These are phyloP conservation scores for Silene uniflora DNA, from an alignment of 148 eudicot genomes.

Conservation along the genomic window DNA sequence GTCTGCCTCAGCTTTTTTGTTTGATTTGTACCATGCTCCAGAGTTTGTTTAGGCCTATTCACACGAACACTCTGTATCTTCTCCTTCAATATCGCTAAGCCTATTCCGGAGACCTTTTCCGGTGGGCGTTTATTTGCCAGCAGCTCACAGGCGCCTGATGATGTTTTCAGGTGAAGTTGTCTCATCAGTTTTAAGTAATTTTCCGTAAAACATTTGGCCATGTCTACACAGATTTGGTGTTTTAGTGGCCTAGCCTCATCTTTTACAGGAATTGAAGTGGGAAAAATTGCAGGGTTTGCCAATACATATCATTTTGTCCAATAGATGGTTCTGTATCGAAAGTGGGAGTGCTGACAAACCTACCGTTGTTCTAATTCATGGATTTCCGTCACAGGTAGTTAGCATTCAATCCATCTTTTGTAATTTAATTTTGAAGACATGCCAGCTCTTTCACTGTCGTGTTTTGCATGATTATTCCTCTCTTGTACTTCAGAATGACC, in stretches of 20 bases:
- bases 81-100: too few relatives aligned
- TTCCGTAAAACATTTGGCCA: background rate
- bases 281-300: slow-evolving; percentile 72
- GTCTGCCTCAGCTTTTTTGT: background rate
- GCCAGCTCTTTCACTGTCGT: background rate
- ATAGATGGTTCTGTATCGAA: slow-evolving; percentile 98
- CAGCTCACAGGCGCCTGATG: slow-evolving; percentile 76
- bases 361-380: slow-evolving; percentile 74
- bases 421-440: too few relatives aligned
- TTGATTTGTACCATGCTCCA: background rate
- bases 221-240: slow-evolving; percentile 12
- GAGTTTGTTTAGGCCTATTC: background rate
- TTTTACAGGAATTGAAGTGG: slow-evolving; percentile 63
- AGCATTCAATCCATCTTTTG: background rate
- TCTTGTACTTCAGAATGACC: slow-evolving; percentile 13
- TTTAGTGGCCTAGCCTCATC: slow-evolving; percentile 26
- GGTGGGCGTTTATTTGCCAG: too few relatives aligned
- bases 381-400: slow-evolving; percentile 83
- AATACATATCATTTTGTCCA: slow-evolving; percentile 52
- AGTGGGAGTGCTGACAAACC: slow-evolving; percentile 72
- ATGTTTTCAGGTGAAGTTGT: slow-evolving; percentile 68
- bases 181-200: slow-evolving; percentile 5
- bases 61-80: background rate
- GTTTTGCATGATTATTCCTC: background rate
- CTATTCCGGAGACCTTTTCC: too few relatives aligned